Evolutionary conservation across 2,329 filamentous ascomycete genomes (phyloP), one percentile per base, ranked within the genome.

Genomic region (Epichloe scottii): DNA sequence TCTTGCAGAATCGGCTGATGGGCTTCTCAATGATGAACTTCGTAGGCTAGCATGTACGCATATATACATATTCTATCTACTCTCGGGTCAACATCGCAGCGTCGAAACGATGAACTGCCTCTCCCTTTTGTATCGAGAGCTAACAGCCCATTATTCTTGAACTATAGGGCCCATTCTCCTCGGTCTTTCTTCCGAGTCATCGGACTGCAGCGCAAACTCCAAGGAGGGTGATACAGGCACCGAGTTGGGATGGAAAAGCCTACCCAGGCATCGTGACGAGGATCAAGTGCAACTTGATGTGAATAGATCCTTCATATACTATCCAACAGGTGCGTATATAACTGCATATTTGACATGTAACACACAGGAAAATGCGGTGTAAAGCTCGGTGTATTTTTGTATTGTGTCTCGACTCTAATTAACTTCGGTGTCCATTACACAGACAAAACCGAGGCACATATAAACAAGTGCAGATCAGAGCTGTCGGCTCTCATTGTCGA

Each of bases 291-390:
- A 84, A 62, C 77, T 97, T 46, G 93, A 98, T 64, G 93, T 98
- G 51, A 82, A 96, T 68, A 80, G 93, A 51, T 90, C 93, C n/a
- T 98, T 98, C 68, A 85, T 97, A 54, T 94, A 96, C 71, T 98
- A 98, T 66, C 93, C 93, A 12, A 77, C 79, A 55, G 79, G 89
- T 93, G 74, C 43, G 57, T 51, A 8, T 14, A 34, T 43, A 6
- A 17, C 37, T 33, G 2, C 48, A 17, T 35, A 11, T 37, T 33
- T 26, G 11, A 21, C 23, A 23, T 30, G 4, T 8, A 37, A n/a
- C 7, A 15, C 19, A 12, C 2, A 2, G 19, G 8, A 26, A 11
- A 43, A 38, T 35, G 19, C 19, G 37, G 23, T n/a, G 19, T 6
- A 33, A 17, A 30, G 4, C 33, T 23, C 17, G 12, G 21, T 40